phyloP scores from a whole-genome alignment of 495 filamentous ascomycete species.

The Sphaerosporella brunnea region DNA sequence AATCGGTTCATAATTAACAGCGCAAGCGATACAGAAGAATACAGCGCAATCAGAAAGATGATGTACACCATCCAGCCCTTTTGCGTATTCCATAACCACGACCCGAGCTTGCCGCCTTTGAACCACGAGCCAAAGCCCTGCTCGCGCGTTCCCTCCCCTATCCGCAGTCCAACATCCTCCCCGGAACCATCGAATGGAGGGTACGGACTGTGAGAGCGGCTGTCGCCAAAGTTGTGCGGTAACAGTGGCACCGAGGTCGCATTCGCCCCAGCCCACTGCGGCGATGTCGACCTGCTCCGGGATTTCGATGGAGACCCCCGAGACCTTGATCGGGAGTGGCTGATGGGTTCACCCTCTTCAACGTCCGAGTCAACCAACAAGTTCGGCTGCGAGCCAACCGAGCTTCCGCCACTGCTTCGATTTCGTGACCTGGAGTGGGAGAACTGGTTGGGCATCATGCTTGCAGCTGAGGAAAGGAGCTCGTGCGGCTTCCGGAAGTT shows the following conservation, averaged over 20 bases:
- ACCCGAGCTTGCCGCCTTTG: conserved; percentile 31
- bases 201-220: conserved; percentile 18
- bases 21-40: conserved; percentile 29
- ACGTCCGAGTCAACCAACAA: conserved; percentile 13
- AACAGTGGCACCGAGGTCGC: conserved; percentile 17
- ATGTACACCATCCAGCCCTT: conserved; percentile 36
- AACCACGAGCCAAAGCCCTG: conserved; percentile 24
- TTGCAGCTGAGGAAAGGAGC: conserved; percentile 12
- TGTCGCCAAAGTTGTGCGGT: conserved; percentile 14
- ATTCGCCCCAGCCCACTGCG: conserved; percentile 13
- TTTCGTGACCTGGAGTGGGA: conserved; percentile 23
- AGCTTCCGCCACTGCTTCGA: conserved; percentile 22
- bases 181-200: conserved; percentile 10
- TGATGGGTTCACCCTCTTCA: conserved; percentile 9
- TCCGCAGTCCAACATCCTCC: conserved; percentile 10
- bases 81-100: conserved; percentile 34
- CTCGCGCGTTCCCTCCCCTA: conserved; percentile 12
- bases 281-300: conserved; percentile 17
- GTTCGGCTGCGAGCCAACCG: conserved; percentile 15
- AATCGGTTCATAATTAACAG: conserved; percentile 35
- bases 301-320: conserved; percentile 10
- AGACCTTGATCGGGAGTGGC: conserved; percentile 7
- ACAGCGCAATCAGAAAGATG: conserved; percentile 31
- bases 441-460: neutral
- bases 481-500: conserved; percentile 23